Evolutionary conservation across 495 filamentous ascomycete genomes (phyloP).

Genomic region (Mycothermus thermophilus): DNA sequence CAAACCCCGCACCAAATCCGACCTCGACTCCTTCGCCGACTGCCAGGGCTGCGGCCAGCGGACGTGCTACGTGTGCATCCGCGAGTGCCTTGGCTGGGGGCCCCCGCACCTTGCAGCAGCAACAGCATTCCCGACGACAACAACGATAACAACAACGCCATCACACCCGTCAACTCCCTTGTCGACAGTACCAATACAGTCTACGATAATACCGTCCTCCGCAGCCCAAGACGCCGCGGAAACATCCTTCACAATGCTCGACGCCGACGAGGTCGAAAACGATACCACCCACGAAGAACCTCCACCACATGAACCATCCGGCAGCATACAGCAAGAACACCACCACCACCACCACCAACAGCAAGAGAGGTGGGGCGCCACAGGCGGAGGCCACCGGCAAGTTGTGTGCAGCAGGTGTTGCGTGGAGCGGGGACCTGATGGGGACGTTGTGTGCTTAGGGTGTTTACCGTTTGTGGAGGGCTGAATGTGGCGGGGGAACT

Average conservation of each 20-base stretch:
- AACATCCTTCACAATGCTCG: constrained; percentile 27
- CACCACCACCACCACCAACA: background rate
- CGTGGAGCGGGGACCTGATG: constrained; percentile 29
- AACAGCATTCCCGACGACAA: background rate
- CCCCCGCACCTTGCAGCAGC: background rate
- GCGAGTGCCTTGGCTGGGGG: constrained; percentile 31
- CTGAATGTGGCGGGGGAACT: constrained; percentile 4
- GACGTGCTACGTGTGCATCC: constrained; percentile 34
- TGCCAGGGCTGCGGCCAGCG: constrained; percentile 34
- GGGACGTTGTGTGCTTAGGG: constrained; percentile 34
- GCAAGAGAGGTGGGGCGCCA: constrained; percentile 15
- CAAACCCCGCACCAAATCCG: constrained; percentile 32
- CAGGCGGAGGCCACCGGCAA: constrained; percentile 22
- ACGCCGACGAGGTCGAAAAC: constrained; percentile 16
- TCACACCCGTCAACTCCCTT: too few species aligned
- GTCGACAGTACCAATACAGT: too few species aligned
- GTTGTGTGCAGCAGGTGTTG: constrained; percentile 36
- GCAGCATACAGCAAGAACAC: background rate
- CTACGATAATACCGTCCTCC: background rate
- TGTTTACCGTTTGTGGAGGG: constrained; percentile 30
- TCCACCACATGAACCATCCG: background rate
- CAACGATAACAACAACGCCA: background rate
- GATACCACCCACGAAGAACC: background rate
- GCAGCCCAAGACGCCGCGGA: constrained; percentile 9
- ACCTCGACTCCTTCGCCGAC: constrained; percentile 35